Evolutionary conservation across 306 rosid species (phyloP), one percentile per base, ranked within the genome.

Genomic region (Neltuma alba): DNA sequence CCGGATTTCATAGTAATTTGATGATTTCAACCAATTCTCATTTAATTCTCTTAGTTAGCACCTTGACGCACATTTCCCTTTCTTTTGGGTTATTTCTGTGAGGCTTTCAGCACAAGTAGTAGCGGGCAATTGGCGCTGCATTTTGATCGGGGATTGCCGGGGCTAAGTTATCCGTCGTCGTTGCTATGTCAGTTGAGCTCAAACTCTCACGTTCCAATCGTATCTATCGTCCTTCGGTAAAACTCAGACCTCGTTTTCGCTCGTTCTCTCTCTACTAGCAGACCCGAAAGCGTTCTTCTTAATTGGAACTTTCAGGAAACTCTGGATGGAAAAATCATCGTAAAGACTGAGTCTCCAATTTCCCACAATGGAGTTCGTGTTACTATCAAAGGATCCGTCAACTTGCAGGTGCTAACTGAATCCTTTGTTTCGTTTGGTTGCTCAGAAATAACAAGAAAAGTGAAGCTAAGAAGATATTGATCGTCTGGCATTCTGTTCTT

Each of bases 151-250:
- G 15, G 33, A 14, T 54, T 23, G 28, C 8, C 5, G 67, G 27
- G n/a, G 36, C 55, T 13, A 55, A 55, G 36, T 44, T 13, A 36
- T 36, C 20, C 5, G 74, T 2, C 37, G 38, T 10, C 18, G 73
- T 66, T 7, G 83, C 88, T 52, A 92, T 92, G 98, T 83, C 99
- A 37, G 73, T 92, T 5, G 91, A 92, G 75, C 87, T 95, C 86
- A 95, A 85, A 66, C 91, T 95, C 79, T 91, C 96, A 45, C 94
- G 87, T 62, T 72, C 74, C 14, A 90, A 77, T 82, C 97, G 97
- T 15, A 85, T 95, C 84, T 92, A 92, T 85, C 92, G 84, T 23
- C 97, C 99, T 85, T 87, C 91, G 42, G 99, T 95, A 88, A 85
- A 54, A 31, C 36, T n/a, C 9, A 4, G 0, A 21, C 48, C 82